phyloP scores from a whole-genome alignment of 164 flowering plant genomes.

The Protea cynaroides region DNA sequence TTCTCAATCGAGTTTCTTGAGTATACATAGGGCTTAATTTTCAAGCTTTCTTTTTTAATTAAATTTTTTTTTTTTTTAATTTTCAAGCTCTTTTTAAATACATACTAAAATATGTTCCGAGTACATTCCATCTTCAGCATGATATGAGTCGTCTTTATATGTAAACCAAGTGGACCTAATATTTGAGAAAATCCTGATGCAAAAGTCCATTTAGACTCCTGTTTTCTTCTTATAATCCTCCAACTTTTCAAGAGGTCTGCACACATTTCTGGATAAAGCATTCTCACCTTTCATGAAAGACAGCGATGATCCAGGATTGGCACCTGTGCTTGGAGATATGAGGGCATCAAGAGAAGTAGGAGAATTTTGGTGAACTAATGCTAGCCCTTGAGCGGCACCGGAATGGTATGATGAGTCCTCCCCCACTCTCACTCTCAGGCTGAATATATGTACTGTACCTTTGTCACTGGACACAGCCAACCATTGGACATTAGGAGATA shows the following conservation, averaged over 20 bases:
- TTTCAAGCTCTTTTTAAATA: too few relatives aligned
- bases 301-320: conserved; percentile 71
- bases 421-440: conserved; percentile 72
- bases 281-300: conserved; percentile 86
- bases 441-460: conserved; percentile 52
- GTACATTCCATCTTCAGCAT: not conserved
- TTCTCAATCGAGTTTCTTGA: too few relatives aligned
- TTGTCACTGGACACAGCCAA: conserved; percentile 60
- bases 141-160: not conserved
- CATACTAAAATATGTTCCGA: not conserved
- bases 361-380: conserved; percentile 46
- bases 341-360: conserved; percentile 57
- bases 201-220: not conserved
- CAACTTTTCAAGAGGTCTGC: not conserved
- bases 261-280: conserved; percentile 1
- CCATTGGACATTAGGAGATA: conserved; percentile 58
- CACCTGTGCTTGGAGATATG: conserved; percentile 50
- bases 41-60: too few relatives aligned
- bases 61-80: too few relatives aligned
- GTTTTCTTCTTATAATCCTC: not conserved
- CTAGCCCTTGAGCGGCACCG: conserved; percentile 25
- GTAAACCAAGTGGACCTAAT: not conserved
- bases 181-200: not conserved
- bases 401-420: conserved; percentile 47
- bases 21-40: too few relatives aligned